Base-by-base conservation (phyloP, 495 filamentous ascomycete species). In the Penicillium argentinense region DNA sequence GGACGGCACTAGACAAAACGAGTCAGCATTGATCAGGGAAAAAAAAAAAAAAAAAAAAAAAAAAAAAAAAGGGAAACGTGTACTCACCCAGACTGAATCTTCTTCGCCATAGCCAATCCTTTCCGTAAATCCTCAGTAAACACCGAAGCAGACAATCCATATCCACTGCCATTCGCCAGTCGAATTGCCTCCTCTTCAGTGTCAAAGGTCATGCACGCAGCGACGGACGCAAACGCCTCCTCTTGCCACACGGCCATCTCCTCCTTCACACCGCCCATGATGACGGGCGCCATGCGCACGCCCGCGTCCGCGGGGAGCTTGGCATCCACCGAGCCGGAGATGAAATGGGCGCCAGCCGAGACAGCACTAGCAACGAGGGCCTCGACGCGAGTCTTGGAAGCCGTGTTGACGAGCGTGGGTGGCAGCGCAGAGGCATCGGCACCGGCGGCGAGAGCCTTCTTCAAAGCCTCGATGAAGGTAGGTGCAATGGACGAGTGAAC, bases 181-280 rank as follows among this genome's bases (percentile, higher is more conserved):
- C 62, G 60, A 19, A 79, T 59, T 0, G 73, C 75, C 39, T 78
- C 71, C 4, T 74, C 70, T 28, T 77, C 75, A 17, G 45, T 65
- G 0, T 69, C 61, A 3, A 76, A 68, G 1, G 63, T 51, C 57
- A 75, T 68, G 21, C 67, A 68, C 1, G 69, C 66, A 0, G 89
- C 87, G 1, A 81, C 76, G 1, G 89, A 86, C 0, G 88, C 91
- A 59, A 96, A 96, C 5, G 75, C 79, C 67, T 96, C 91, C 17
- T 81, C 81, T 53, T 82, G 73, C 74, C 86, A 95, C 13, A 95
- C 55, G 33, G 85, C 79, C 89, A 95, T 93, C 0, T 84, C 80
- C 29, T 81, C 74, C 3, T 57, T 88, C 9, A 91, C 80, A 11
- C 77, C 77, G 17, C 71, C 74, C 7, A 96, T 54, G 8, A 95